Conservation (phyloP, 2,329 filamentous ascomycete genomes). For the Penicillium sclerotiorum region DNA sequence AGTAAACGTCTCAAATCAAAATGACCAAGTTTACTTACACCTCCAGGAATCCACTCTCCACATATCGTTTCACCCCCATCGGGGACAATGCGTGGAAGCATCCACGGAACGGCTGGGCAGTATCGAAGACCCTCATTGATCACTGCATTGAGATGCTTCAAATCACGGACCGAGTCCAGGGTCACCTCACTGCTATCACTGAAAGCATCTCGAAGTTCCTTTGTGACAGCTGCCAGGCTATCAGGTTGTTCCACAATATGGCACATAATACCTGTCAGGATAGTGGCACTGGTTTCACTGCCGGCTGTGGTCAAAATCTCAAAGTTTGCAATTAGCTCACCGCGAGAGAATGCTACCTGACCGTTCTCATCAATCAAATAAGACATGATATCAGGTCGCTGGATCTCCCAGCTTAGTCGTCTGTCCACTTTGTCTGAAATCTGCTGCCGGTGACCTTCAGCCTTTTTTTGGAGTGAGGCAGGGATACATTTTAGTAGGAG, state of each 20-base stretch:
- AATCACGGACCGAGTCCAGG: constrained; percentile 20
- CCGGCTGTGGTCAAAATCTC: constrained; percentile 23
- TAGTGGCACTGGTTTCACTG: constrained; percentile 27
- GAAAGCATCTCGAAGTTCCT: not conserved
- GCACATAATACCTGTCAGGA: constrained; percentile 15
- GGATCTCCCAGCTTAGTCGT: not conserved
- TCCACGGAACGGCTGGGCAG: constrained; percentile 68
- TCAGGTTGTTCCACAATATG: constrained; percentile 1
- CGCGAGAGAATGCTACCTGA: not conserved
- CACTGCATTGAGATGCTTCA: constrained; percentile 75
- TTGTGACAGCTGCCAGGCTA: not conserved
- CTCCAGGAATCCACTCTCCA: constrained; percentile 5
- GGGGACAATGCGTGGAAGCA: constrained; percentile 46
- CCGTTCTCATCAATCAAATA: not conserved
- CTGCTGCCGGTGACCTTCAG: not conserved
- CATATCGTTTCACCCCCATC: not conserved
- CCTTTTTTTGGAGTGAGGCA: not conserved
- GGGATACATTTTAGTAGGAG: not conserved
- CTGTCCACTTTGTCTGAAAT: not conserved
- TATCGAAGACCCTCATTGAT: constrained; percentile 72
- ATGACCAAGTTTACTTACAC: too few relatives aligned
- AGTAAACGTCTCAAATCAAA: too few relatives aligned
- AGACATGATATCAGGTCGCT: constrained; percentile 3
- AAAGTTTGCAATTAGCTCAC: constrained; percentile 1
- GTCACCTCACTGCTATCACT: not conserved